These are phyloP conservation scores for Fusarium sp. DNA, from an alignment of 2,329 filamentous ascomycete genomes.

Conservation along the genomic window DNA sequence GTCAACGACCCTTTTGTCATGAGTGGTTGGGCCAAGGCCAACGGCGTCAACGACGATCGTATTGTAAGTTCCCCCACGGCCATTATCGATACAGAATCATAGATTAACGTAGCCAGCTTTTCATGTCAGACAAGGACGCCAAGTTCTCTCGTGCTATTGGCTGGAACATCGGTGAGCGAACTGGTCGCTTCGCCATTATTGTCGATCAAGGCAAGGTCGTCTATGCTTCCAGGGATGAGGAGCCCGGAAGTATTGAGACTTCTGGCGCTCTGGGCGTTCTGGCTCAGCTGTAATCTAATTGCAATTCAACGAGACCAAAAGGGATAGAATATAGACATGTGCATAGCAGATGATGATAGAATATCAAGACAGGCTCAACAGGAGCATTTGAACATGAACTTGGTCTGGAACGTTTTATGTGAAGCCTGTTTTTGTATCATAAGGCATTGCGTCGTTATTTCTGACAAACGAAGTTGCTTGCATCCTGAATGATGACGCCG, in stretches of 20 bases:
- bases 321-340: slow-evolving; percentile 21
- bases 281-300: slow-evolving; percentile 61
- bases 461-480: slow-evolving; percentile 20
- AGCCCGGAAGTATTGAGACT: slow-evolving; percentile 58
- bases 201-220: slow-evolving; percentile 86
- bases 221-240: slow-evolving; percentile 82
- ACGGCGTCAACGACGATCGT: slow-evolving; percentile 77
- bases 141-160: slow-evolving; percentile 83
- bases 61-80: slow-evolving; percentile 59
- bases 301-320: slow-evolving; percentile 12
- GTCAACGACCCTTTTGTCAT: slow-evolving; percentile 90
- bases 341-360: slow-evolving; percentile 42
- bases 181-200: slow-evolving; percentile 82
- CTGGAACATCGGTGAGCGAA: slow-evolving; percentile 81
- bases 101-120: slow-evolving; percentile 65
- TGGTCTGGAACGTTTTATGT: neutral
- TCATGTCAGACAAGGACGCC: slow-evolving; percentile 77
- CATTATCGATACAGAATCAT: neutral
- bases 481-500: slow-evolving; percentile 23
- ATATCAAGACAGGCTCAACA: slow-evolving; percentile 21
- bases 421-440: slow-evolving; percentile 22
- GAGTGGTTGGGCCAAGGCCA: slow-evolving; percentile 92
- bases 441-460: slow-evolving; percentile 20
- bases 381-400: slow-evolving; percentile 19
- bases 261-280: slow-evolving; percentile 68